Evolutionary conservation across 169 alveolate species (phyloP).

Genomic region (Plasmodium gallinaceum): DNA sequence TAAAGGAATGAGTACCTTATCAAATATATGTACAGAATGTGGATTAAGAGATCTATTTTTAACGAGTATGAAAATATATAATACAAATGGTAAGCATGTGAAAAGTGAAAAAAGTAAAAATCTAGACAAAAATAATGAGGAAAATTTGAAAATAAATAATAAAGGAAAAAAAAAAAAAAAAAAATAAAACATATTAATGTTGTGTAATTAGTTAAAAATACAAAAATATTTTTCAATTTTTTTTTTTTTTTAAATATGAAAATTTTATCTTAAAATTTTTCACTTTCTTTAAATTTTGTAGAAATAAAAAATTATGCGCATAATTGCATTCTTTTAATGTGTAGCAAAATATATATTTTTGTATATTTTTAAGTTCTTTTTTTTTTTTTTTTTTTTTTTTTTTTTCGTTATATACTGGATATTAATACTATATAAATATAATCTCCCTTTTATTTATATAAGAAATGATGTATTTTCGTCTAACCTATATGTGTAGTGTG

Average conservation of each 20-base stretch:
- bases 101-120: slow-evolving; percentile 14
- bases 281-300: neutral
- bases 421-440: too few species aligned
- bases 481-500: too few species aligned
- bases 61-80: slow-evolving; percentile 83
- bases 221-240: neutral
- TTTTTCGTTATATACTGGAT: too few species aligned
- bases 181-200: neutral
- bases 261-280: neutral
- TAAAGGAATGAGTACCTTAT: slow-evolving; percentile 80
- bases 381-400: neutral
- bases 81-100: slow-evolving; percentile 6
- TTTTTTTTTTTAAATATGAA: neutral
- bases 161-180: neutral
- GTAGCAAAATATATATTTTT: slow-evolving; percentile 2
- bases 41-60: slow-evolving; percentile 80
- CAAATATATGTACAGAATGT: slow-evolving; percentile 78
- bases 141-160: slow-evolving; percentile 22
- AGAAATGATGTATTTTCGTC: too few species aligned
- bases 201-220: neutral
- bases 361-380: neutral
- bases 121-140: slow-evolving; percentile 7
- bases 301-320: slow-evolving; percentile 25
- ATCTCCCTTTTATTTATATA: too few species aligned
- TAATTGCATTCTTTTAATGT: slow-evolving; percentile 10